A percentile compares a stretch with the other conserved stretches of the same genome.
Conservation (phyloP, 768 basidiomycete species). For the Trametes cinnabarina region DNA sequence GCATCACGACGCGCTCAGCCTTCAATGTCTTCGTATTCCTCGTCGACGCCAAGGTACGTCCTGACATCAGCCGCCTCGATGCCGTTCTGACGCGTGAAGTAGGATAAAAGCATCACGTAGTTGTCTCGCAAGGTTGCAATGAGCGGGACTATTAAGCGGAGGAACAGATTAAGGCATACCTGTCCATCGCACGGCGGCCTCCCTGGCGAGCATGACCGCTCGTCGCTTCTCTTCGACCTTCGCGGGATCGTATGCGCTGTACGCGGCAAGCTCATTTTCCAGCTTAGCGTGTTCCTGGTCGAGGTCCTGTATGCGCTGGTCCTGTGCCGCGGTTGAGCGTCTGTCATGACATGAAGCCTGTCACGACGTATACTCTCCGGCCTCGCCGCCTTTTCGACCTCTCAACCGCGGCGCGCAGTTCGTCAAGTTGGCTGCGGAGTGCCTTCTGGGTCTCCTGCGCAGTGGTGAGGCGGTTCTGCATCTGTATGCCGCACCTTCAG, state of each 20-base stretch:
- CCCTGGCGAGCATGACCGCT: slow-evolving; percentile 72
- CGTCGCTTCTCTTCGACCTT: slow-evolving; percentile 76
- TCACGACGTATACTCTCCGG: slow-evolving; percentile 50
- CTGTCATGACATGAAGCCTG: neutral
- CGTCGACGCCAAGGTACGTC: slow-evolving; percentile 61
- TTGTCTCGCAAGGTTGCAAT: slow-evolving; percentile 49
- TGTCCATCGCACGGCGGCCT: slow-evolving; percentile 85
- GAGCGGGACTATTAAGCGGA: neutral
- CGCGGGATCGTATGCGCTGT: slow-evolving; percentile 82
- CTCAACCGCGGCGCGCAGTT: slow-evolving; percentile 47
- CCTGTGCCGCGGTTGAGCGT: slow-evolving; percentile 40
- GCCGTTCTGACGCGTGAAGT: slow-evolving; percentile 64
- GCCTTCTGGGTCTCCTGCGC: slow-evolving; percentile 46
- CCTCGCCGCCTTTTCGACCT: slow-evolving; percentile 51
- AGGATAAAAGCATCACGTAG: slow-evolving; percentile 58
- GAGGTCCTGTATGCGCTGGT: slow-evolving; percentile 52
- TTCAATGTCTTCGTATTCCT: slow-evolving; percentile 72
- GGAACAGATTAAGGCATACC: slow-evolving; percentile 49
- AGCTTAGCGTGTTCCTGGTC: slow-evolving; percentile 47
- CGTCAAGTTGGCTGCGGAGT: slow-evolving; percentile 47
- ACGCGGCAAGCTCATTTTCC: slow-evolving; percentile 68
- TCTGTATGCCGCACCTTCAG: slow-evolving; percentile 33
- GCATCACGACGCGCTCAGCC: neutral
- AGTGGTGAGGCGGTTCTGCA: slow-evolving; percentile 53
- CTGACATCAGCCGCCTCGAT: slow-evolving; percentile 63